Evolutionary conservation across 257 asterid genomes (phyloP), one percentile per base, ranked within the genome.

Genomic region (Przewalskia tangutica): DNA sequence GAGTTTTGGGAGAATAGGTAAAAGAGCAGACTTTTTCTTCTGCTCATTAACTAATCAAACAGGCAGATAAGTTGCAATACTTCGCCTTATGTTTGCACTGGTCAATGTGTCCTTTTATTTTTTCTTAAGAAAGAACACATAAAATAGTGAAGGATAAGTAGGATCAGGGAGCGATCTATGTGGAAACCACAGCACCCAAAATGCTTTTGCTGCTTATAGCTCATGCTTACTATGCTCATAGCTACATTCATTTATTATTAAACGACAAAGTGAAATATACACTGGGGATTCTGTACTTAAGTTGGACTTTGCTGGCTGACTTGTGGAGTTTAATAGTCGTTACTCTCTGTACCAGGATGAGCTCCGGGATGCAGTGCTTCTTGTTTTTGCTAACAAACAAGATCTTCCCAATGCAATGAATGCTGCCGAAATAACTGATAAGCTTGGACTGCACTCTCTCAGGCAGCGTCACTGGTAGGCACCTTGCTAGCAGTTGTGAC

Each of bases 381-480:
- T 44, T 70, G 77, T 70, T 70, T 70, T 70, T 70, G 77, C 77
- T 70, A 70, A 70, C 56, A 70, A 70, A 70, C 77, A 70, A 70
- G 77, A 70, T 70, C 77, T 70, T 70, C 77, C 77, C 17, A 70
- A 70, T 44, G 77, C 77, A 68, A 68, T 68, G 77, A 68, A 68
- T 44, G 77, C 77, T 68, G 55, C 77, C 53, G 77, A 68, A 68
- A 68, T 68, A 68, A 68, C 77, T 68, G 77, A 68, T 68, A 68
- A 40, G 77, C 77, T 68, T 40, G 77, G 77, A 18, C 77, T 70
- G 38, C 77, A 70, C 38, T 70, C 77, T 44, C 77, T 70, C 5
- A 70, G 77, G 77, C 77, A 70, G 56, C 77, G 77, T 70, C 77
- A 70, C 77, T 70, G 77, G 77, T 70, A 44, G 56, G 77, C 56